Conservation (phyloP, 1,139 yeast genomes). For the Debaryomycetaceae sp. region DNA sequence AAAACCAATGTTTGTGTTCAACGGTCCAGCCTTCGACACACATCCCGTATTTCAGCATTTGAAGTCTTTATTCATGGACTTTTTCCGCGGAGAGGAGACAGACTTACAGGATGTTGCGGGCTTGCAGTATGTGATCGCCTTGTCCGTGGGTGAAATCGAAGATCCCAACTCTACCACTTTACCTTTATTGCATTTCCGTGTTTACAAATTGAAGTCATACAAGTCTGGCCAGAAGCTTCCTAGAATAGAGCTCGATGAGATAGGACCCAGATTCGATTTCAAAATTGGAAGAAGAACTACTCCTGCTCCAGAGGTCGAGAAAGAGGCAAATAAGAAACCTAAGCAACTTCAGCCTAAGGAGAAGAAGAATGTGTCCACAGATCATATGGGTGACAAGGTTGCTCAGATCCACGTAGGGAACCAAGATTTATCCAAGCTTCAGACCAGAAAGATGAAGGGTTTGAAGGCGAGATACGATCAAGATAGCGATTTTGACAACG, state of each 20-base stretch:
- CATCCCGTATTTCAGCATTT: slow-evolving; percentile 85
- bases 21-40: slow-evolving; percentile 86
- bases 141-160: slow-evolving; percentile 77
- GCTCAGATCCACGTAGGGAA: slow-evolving; percentile 96
- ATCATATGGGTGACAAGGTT: slow-evolving; percentile 91
- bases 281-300: slow-evolving; percentile 81
- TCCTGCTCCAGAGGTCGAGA: slow-evolving; percentile 87
- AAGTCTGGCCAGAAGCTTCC: slow-evolving; percentile 87
- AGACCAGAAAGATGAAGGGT: slow-evolving; percentile 98
- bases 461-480: slow-evolving; percentile 84
- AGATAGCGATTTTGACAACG: slow-evolving; percentile 50
- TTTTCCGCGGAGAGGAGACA: slow-evolving; percentile 84
- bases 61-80: slow-evolving; percentile 85
- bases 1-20: slow-evolving; percentile 92
- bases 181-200: slow-evolving; percentile 86
- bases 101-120: slow-evolving; percentile 92
- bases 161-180: slow-evolving; percentile 53
- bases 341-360: slow-evolving; percentile 77
- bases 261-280: slow-evolving; percentile 95
- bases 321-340: slow-evolving; percentile 81
- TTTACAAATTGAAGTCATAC: slow-evolving; percentile 77
- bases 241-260: slow-evolving; percentile 89
- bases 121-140: slow-evolving; percentile 81
- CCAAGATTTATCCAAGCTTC: slow-evolving; percentile 86
- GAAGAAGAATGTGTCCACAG: slow-evolving; percentile 87